Evolutionary conservation across 1,284 basidiomycete species (phyloP), one percentile per base, ranked within the genome.

Genomic region (Cryptococcus deneoformans): DNA sequence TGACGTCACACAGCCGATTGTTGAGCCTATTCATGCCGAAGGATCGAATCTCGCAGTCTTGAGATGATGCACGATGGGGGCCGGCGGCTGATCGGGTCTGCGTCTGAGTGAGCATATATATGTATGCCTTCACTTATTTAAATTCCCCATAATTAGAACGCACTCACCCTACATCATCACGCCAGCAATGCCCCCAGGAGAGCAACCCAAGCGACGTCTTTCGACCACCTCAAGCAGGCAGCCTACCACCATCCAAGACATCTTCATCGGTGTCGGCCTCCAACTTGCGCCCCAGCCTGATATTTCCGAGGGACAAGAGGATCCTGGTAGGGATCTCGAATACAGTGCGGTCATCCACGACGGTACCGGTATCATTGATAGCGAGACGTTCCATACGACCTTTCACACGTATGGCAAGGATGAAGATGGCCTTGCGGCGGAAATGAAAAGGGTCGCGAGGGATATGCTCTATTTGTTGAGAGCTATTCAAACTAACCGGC

Each of bases 201-300:
- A 29, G 5, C 29, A 3, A 29, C 37, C 29, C 29, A 29, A 29
- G 29, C 43, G 70, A 34, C 56, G 61, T 37, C 51, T 72, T 20
- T 66, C 68, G 3, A 29, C 58, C n/a, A 11, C 36, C 12, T 67
- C 66, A 6, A 54, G 59, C n/a, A 60, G 70, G 12, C 52, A 62
- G 11, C 68, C 68, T 0, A 54, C 62, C n/a, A 37, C 50, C 44
- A 62, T 68, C 44, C 63, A 68, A 50, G 71, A 73, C 54, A 60
- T 66, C 52, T 73, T 73, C 57, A 48, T 73, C n/a, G 71, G 71
- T 20, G 49, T 73, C 7, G 69, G 62, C 3, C 46, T 71, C 35
- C 29, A 54, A 9, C 55, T 69, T 11, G 37, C 10, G 8, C 56
- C 58, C 20, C 53, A 57, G n/a, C 50, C 62, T 2, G 7, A 46